Conservation (phyloP, 1,284 basidiomycete species). For the Exobasidium rhododendri region DNA sequence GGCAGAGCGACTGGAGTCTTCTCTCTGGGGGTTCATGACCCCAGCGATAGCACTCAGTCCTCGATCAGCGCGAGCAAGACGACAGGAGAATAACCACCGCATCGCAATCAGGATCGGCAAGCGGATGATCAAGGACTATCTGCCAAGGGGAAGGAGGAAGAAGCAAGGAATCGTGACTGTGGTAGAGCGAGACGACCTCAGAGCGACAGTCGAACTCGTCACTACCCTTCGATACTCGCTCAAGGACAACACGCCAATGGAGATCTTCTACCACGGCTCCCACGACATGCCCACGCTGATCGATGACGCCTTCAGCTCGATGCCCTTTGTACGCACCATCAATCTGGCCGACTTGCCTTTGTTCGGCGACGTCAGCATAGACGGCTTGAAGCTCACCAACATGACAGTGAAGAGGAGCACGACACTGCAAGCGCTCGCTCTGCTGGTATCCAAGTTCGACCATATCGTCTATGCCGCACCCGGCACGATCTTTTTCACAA, state of each 20-base stretch:
- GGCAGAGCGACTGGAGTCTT: not conserved
- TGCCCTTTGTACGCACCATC: not conserved
- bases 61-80: not conserved
- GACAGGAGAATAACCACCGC: not conserved
- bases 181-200: not conserved
- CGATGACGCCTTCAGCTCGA: not conserved
- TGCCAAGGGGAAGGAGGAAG: not conserved
- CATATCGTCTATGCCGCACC: not conserved
- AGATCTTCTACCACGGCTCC: not conserved
- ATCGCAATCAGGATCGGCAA: not conserved
- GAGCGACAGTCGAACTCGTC: not conserved
- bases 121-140: not conserved
- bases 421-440: not conserved
- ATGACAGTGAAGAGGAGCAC: not conserved
- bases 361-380: not conserved
- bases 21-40: not conserved
- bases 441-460: not conserved
- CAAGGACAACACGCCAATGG: not conserved
- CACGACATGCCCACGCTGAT: not conserved
- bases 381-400: not conserved
- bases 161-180: not conserved
- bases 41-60: not conserved
- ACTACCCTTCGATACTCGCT: not conserved
- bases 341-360: not conserved
- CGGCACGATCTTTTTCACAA: not conserved